Evolutionary conservation across 1,284 basidiomycete genomes (phyloP).

Genomic region (Cryptococcus jaspeensis): DNA sequence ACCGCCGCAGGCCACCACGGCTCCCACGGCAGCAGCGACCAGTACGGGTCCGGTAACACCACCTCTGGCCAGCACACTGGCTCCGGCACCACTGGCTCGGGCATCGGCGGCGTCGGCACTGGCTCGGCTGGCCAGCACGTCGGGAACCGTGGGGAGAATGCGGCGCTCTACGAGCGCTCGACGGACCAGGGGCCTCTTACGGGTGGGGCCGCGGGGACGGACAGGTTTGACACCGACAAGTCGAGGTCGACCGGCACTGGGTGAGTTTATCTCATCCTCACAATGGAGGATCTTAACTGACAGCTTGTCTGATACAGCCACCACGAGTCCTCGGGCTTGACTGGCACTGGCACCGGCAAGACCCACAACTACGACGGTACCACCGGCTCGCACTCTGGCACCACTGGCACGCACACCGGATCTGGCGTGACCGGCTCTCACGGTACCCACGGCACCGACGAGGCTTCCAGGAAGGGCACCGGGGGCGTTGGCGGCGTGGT

Average conservation of each 20-base stretch:
- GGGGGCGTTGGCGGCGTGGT: slow-evolving; percentile 4
- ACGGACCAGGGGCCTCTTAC: slow-evolving; percentile 24
- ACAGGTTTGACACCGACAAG: slow-evolving; percentile 33
- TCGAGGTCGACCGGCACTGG: slow-evolving; percentile 1
- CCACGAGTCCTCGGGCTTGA: neutral
- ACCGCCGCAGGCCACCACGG: neutral
- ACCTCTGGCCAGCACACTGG: neutral
- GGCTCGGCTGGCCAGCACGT: slow-evolving; percentile 15
- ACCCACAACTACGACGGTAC: slow-evolving; percentile 5
- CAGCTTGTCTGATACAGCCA: neutral
- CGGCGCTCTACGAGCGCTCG: slow-evolving; percentile 23
- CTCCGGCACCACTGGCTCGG: neutral
- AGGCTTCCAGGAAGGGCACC: slow-evolving; percentile 4
- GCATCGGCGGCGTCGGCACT: neutral
- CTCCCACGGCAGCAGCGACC: neutral
- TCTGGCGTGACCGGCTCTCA: neutral
- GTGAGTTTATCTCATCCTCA: neutral
- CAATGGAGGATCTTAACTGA: no score
- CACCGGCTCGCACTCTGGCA: neutral
- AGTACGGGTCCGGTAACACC: neutral
- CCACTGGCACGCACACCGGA: neutral
- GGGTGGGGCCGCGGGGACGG: slow-evolving; percentile 33
- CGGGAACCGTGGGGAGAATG: slow-evolving; percentile 22
- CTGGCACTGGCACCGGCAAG: slow-evolving; percentile 1
- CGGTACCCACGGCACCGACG: slow-evolving; percentile 1